Evolutionary conservation across 2,329 filamentous ascomycete genomes (phyloP), one percentile per base, ranked within the genome.

Genomic region (Ustulina deusta): DNA sequence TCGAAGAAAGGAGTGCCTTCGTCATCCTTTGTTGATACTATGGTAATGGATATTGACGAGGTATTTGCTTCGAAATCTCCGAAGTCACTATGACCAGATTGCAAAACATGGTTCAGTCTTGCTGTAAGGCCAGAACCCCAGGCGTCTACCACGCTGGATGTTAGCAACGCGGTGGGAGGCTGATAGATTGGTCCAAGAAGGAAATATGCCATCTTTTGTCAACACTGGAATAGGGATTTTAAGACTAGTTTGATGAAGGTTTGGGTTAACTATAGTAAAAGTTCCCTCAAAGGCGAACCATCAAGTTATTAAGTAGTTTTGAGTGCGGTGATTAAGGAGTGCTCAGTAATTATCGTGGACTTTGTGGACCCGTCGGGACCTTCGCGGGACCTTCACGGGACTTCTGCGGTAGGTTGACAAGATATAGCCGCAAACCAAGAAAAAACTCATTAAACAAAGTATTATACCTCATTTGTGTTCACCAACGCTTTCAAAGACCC

Each of bases 1-100:
- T 68, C 61, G 51, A 68, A 68, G 36, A 68, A 52, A 11, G 65
- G 65, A 9, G 34, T 3, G 11, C 49, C 29, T 10, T 68, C 57
- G 29, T 52, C 22, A 46, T 61, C 51, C 32, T 61, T 15, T 6
- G 51, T 65, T 20, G 65, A 65, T 36, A 58, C 10, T 34, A 60
- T 44, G 2, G 65, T 65, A 29, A 68, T 51, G 1, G 65, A 65
- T 29, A 68, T 25, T 6, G 61, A 65, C 42, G 65, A 68, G 9
- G 51, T 61, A 32, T 61, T 65, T 6, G 65, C 56, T 46, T 63
- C 56, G 17, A 68, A 68, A 27, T 48, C 44, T 48, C 57, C 52
- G 27, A 65, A 65, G n/a, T 40, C 38, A 6, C 65, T 65, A 11
- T 61, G 36, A 36, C 57, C 65, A 27, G 57, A 34, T 34, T 61